Base-by-base conservation (phyloP, 2,329 filamentous ascomycete species). In the Thermochaetoides dissita region DNA sequence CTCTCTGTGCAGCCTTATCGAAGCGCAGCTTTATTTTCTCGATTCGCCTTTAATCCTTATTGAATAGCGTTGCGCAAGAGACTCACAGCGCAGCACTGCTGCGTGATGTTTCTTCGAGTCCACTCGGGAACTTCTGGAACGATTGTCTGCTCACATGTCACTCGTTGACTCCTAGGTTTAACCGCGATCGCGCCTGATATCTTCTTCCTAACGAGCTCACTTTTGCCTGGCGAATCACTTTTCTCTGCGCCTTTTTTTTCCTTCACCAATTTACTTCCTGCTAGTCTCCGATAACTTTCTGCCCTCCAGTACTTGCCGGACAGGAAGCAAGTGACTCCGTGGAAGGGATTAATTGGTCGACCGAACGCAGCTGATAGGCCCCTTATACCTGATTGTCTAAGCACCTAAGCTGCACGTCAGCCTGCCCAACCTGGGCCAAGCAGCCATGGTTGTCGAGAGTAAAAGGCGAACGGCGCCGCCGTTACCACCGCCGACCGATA, bases 401-500 rank as follows among this genome's bases (percentile, higher is more conserved):
- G 3, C 17, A 3, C 17, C 17, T 3, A 24, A 24, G 17, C 5
- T 24, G 17, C 17, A 24, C 17, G 17, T 24, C 17, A 24, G 17
- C 17, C 17, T 24, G 17, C 17, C 17, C 17, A 24, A 24, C 17
- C 17, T 24, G 17, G 17, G 17, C 5, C 10, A 42, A 47, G 41
- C 46, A 63, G 70, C 63, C 52, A 74, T 76, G 72, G 72, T 68
- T 59, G 62, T 66, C 60, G 70, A 74, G 53, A 65, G 63, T 47
- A 73, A 67, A 57, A 73, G 65, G 57, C 53, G 46, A 42, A 45
- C 48, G 28, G 45, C 45, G 39, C 76, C 76, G 59, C 82, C 82
- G 55, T 71, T 88, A 57, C 84, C 84, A 57, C 81, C 81, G 55
- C 84, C 84, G 51, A 89, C 84, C 59, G 81, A 85, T 63, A 81